Conservation (phyloP, 2,329 filamentous ascomycete genomes). For the Cladosporium sp. region DNA sequence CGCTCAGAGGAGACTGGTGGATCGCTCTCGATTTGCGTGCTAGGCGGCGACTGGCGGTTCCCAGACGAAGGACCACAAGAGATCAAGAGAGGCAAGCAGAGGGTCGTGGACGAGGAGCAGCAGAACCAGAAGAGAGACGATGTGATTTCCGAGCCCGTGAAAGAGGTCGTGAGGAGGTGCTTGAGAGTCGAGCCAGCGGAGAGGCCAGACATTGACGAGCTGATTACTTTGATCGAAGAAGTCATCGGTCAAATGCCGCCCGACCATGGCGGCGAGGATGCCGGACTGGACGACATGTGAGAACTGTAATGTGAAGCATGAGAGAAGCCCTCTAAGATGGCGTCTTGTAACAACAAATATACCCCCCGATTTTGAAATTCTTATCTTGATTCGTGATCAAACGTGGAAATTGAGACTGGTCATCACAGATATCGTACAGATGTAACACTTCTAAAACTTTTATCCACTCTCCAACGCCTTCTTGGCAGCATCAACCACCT, state of each 20-base stretch:
- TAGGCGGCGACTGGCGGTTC: constrained; percentile 95
- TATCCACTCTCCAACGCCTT: constrained; percentile 44
- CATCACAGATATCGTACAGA: background rate
- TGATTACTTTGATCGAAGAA: constrained; percentile 75
- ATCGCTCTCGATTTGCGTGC: constrained; percentile 84
- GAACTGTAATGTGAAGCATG: background rate
- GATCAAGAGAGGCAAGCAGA: constrained; percentile 56
- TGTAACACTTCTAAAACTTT: background rate
- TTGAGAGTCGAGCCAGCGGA: constrained; percentile 83
- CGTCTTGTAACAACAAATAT: constrained; percentile 14
- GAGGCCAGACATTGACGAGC: constrained; percentile 79
- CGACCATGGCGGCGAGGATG: constrained; percentile 52
- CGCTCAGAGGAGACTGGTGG: constrained; percentile 95
- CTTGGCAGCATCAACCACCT: constrained; percentile 50
- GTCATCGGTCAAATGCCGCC: constrained; percentile 62
- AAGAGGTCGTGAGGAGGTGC: constrained; percentile 84
- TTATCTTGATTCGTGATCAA: background rate
- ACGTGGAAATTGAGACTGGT: background rate
- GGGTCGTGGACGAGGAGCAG: constrained; percentile 35
- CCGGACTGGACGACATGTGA: constrained; percentile 7
- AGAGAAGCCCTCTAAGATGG: background rate
- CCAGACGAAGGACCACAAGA: constrained; percentile 76
- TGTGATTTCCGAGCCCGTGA: constrained; percentile 75
- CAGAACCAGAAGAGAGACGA: constrained; percentile 43
- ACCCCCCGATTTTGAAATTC: constrained; percentile 4